Conservation (phyloP, 1,139 yeast species). For the Pichia sp. region DNA sequence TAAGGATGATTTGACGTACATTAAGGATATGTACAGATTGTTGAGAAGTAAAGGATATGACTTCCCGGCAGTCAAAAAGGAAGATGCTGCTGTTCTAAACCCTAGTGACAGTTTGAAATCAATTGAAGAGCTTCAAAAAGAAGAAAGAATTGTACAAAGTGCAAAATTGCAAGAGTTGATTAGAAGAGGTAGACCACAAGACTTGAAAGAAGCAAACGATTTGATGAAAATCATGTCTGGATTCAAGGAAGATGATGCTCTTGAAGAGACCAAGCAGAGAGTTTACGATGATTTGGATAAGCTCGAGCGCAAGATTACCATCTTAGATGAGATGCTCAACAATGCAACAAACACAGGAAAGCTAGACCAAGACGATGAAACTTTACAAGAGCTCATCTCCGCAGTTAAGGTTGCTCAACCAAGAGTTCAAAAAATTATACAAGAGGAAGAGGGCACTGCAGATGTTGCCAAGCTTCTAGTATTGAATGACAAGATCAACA, state of each 20-base stretch:
- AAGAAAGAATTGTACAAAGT: constrained; percentile 85
- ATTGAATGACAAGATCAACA: constrained; percentile 72
- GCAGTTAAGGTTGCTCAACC: constrained; percentile 84
- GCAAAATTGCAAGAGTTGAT: constrained; percentile 95
- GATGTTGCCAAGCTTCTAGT: constrained; percentile 58
- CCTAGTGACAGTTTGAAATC: constrained; percentile 89
- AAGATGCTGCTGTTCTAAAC: constrained; percentile 88
- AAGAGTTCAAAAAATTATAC: constrained; percentile 74
- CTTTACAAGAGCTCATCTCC: constrained; percentile 69
- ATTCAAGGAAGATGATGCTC: constrained; percentile 66
- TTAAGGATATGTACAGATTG: constrained; percentile 92
- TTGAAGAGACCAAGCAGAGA: constrained; percentile 63
- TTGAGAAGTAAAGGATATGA: constrained; percentile 80
- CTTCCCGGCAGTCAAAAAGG: constrained; percentile 86
- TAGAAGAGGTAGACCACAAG: constrained; percentile 93
- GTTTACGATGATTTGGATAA: constrained; percentile 81
- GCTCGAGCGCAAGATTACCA: constrained; percentile 80
- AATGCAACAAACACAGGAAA: constrained; percentile 42
- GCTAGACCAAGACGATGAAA: constrained; percentile 56
- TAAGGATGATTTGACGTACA: constrained; percentile 85
- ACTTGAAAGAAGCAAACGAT: constrained; percentile 91
- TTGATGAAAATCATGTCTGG: constrained; percentile 99
- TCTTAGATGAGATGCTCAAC: constrained; percentile 81
- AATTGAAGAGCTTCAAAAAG: constrained; percentile 83
- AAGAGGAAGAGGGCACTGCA: constrained; percentile 66